phyloP scores from a whole-genome alignment of 176 grass and related monocot species.

The Puccinellia tenuiflora region DNA sequence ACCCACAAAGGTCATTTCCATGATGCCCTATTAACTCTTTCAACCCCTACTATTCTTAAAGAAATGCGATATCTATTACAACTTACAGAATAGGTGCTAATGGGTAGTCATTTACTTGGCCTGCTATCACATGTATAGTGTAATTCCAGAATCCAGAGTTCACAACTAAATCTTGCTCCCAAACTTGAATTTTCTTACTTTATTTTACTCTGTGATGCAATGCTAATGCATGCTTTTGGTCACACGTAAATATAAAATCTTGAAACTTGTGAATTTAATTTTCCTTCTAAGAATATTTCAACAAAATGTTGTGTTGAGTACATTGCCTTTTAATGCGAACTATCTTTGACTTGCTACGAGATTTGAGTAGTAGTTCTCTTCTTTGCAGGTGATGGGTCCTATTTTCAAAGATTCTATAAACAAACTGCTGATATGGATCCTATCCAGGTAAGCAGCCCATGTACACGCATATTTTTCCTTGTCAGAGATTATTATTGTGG shows the following conservation, averaged over 20 bases:
- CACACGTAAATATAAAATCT: neutral
- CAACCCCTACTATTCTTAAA: no score
- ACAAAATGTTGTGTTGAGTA: neutral
- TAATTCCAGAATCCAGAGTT: neutral
- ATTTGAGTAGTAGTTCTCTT: slow-evolving; percentile 15
- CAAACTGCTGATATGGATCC: slow-evolving; percentile 66
- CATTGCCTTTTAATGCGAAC: neutral
- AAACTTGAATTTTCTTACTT: neutral
- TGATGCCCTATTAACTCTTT: no score
- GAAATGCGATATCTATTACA: no score
- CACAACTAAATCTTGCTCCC: neutral
- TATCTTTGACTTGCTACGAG: neutral
- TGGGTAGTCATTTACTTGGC: no score
- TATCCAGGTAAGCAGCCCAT: slow-evolving; percentile 49
- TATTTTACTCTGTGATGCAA: neutral
- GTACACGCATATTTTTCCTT: neutral
- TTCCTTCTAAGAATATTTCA: neutral
- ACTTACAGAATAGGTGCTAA: no score
- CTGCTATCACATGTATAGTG: no score
- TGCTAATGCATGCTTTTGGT: neutral
- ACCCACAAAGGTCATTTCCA: no score
- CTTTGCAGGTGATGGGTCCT: slow-evolving; percentile 72
- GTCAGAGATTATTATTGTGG: neutral
- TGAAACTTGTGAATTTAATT: neutral
- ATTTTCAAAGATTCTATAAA: slow-evolving; percentile 88